phyloP scores from a whole-genome alignment of 2,329 filamentous ascomycete genomes.

The Fusarium phyllophilum region DNA sequence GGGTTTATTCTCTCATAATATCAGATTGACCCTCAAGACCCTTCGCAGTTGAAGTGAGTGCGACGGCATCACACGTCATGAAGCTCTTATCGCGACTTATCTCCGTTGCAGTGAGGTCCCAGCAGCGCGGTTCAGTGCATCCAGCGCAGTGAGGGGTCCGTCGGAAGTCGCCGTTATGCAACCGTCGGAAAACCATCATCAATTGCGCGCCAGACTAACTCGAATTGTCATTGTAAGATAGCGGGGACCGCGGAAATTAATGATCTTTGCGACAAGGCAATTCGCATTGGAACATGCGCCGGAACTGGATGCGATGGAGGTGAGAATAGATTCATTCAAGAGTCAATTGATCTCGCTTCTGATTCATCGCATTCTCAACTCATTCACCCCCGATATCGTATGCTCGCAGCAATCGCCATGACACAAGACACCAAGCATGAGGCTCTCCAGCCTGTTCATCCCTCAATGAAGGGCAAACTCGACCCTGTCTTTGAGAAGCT shows the following conservation, averaged over 20 bases:
- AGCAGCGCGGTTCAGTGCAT: background rate
- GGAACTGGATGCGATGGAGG: background rate
- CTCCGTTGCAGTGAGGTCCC: background rate
- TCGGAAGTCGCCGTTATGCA: conserved; percentile 8
- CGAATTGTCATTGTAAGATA: background rate
- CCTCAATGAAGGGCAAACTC: conserved; percentile 56
- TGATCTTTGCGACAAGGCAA: background rate
- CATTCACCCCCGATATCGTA: background rate
- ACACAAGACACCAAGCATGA: conserved; percentile 48
- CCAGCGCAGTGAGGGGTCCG: background rate
- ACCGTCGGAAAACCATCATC: conserved; percentile 7
- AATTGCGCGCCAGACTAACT: background rate
- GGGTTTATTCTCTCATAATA: background rate
- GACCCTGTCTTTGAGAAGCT: conserved; percentile 59
- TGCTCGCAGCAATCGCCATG: background rate
- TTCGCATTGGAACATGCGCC: background rate
- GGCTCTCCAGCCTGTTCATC: conserved; percentile 60
- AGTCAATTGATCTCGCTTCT: background rate
- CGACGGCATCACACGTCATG: background rate
- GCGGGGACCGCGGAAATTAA: conserved; percentile 6
- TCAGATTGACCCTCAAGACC: background rate
- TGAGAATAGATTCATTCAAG: conserved; percentile 1
- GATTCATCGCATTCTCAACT: background rate
- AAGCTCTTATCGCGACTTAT: background rate
- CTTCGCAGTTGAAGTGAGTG: background rate